Conservation (phyloP, 2,329 filamentous ascomycete species). For the Cercospora sp. region DNA sequence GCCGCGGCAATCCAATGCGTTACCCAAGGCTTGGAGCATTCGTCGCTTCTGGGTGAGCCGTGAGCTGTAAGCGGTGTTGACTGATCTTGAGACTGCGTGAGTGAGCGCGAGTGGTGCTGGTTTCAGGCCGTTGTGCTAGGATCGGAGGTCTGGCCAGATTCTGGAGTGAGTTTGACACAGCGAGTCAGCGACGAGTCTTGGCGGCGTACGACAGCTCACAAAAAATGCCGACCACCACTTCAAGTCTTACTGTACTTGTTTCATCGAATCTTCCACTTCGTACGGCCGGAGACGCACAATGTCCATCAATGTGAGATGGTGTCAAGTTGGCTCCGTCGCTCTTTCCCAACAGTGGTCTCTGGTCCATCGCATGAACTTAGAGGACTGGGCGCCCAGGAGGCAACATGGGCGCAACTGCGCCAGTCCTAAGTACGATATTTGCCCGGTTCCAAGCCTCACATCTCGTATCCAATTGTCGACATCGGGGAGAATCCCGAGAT, state of each 20-base stretch:
- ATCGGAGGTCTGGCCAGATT: not conserved
- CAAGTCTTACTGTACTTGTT: not conserved
- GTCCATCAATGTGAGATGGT: not conserved
- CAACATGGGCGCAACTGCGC: not conserved
- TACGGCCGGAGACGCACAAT: not conserved
- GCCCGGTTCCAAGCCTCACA: not conserved
- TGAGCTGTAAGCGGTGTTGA: not conserved
- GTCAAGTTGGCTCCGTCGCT: not conserved
- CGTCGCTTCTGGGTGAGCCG: not conserved
- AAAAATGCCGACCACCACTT: not conserved
- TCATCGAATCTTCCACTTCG: not conserved
- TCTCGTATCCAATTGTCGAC: not conserved
- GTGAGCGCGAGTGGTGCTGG: not conserved
- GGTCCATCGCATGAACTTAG: not conserved
- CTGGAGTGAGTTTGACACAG: not conserved
- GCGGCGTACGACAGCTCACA: not conserved
- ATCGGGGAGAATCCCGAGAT: not conserved
- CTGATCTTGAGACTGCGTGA: not conserved
- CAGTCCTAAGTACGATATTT: not conserved
- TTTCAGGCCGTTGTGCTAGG: not conserved
- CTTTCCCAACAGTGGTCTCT: not conserved
- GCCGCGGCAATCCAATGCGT: not conserved
- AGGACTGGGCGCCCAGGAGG: not conserved
- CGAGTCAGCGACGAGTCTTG: not conserved
- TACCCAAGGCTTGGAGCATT: not conserved